phyloP scores from a whole-genome alignment of 2,329 filamentous ascomycete genomes.

The Lasiodiplodia sp. region DNA sequence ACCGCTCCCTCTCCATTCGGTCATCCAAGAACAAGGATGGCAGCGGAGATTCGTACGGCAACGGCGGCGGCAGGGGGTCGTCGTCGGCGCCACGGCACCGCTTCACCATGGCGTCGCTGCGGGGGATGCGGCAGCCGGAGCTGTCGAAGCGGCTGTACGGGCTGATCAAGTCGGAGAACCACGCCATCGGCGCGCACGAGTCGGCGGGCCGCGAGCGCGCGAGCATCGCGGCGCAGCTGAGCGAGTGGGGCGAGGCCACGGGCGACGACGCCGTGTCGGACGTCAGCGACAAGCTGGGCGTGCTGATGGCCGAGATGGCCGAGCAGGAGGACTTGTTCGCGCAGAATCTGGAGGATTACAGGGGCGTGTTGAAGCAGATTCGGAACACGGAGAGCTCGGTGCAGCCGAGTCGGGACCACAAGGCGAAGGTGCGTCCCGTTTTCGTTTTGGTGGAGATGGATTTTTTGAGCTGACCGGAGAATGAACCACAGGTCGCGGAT shows the following conservation, averaged over 20 bases:
- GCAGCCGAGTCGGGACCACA: constrained; percentile 87
- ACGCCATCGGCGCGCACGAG: constrained; percentile 84
- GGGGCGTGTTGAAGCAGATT: constrained; percentile 84
- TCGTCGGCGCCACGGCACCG: constrained; percentile 62
- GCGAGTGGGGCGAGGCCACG: constrained; percentile 95
- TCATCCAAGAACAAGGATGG: constrained; percentile 56
- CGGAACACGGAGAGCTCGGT: constrained; percentile 95
- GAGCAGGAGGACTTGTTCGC: constrained; percentile 92
- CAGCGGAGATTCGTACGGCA: constrained; percentile 27
- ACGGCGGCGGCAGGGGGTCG: constrained; percentile 42
- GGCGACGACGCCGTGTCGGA: constrained; percentile 87
- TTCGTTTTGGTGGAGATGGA: not conserved
- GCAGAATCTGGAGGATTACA: constrained; percentile 84
- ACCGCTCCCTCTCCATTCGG: constrained; percentile 76
- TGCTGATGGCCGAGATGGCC: constrained; percentile 88
- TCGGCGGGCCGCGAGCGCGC: constrained; percentile 83
- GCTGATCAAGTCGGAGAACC: constrained; percentile 94
- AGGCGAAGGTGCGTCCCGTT: constrained; percentile 65
- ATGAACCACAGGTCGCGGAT: constrained; percentile 69
- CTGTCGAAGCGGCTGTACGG: constrained; percentile 87
- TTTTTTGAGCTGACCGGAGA: not conserved
- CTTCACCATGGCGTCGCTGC: constrained; percentile 87
- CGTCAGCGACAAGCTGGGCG: constrained; percentile 93
- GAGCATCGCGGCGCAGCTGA: constrained; percentile 86
- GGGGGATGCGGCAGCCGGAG: constrained; percentile 84